phyloP scores from a whole-genome alignment of 306 rosid species.

The Castanea mollissima region DNA sequence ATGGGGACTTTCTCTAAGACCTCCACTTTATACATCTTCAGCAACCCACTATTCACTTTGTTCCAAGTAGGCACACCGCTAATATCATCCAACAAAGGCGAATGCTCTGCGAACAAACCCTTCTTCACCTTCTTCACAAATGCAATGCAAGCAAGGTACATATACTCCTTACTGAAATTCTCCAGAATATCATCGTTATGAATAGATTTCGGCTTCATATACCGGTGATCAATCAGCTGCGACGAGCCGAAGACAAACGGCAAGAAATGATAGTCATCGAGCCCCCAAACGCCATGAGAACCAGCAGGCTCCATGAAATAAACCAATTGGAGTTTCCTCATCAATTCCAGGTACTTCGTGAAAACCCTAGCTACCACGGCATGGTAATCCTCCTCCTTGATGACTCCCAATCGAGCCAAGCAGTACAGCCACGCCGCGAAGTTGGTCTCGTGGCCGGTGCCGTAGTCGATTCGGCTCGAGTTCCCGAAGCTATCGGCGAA shows the following conservation, averaged over 20 bases:
- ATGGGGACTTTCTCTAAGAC: constrained; percentile 98
- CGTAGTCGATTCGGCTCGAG: constrained; percentile 81
- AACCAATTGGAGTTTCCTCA: constrained; percentile 83
- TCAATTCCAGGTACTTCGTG: constrained; percentile 71
- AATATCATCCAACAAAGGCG: constrained; percentile 93
- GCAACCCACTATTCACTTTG: constrained; percentile 86
- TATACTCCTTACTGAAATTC: constrained; percentile 68
- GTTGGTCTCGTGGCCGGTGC: constrained; percentile 96
- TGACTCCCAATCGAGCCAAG: constrained; percentile 61
- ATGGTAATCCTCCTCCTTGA: constrained; percentile 69
- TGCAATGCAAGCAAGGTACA: constrained; percentile 64
- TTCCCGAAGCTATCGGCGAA: constrained; percentile 82
- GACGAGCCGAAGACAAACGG: constrained; percentile 91
- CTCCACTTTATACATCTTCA: constrained; percentile 96
- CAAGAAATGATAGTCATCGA: constrained; percentile 84
- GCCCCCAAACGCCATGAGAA: constrained; percentile 99
- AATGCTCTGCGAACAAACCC: constrained; percentile 94
- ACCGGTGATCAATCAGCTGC: constrained; percentile 85
- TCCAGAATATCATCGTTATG: constrained; percentile 87
- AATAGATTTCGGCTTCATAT: constrained; percentile 95
- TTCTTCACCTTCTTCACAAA: constrained; percentile 93
- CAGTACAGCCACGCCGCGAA: constrained; percentile 92
- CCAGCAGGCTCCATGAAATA: constrained; percentile 94
- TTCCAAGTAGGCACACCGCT: constrained; percentile 97
- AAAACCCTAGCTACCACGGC: constrained; percentile 70